Evolutionary conservation across 805 yeast species (phyloP).

Genomic region (Ogataea nitratoaversa): DNA sequence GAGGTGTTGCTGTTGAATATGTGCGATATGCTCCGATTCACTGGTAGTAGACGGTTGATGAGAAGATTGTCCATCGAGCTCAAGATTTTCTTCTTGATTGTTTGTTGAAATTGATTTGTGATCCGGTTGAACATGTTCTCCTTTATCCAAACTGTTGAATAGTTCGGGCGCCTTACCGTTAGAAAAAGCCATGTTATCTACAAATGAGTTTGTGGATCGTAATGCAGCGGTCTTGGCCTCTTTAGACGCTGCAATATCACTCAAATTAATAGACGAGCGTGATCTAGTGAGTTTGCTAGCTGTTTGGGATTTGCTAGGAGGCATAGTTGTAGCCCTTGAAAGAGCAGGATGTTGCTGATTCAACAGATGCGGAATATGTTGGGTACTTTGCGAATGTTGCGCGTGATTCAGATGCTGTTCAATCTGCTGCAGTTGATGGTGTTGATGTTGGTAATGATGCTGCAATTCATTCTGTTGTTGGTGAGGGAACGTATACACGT

Average conservation of each 20-base stretch:
- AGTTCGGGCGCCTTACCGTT: too few relatives aligned
- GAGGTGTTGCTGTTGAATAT: not conserved
- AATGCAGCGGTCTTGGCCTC: conserved; percentile 29
- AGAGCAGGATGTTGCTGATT: conserved; percentile 10
- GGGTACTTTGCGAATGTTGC: not conserved
- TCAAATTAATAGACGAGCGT: conserved; percentile 49
- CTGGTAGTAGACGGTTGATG: too few relatives aligned
- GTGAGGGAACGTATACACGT: conserved; percentile 5
- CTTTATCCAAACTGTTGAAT: too few relatives aligned
- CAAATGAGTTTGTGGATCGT: conserved; percentile 13
- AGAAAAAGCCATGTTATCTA: too few relatives aligned
- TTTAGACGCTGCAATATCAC: conserved; percentile 44
- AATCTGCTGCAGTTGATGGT: conserved; percentile 7
- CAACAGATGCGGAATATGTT: too few relatives aligned
- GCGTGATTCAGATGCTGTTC: not conserved
- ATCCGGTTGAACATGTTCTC: too few relatives aligned
- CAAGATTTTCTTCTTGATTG: too few relatives aligned
- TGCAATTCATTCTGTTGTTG: conserved; percentile 1
- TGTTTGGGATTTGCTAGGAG: conserved; percentile 9
- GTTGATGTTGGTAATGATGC: conserved; percentile 21
- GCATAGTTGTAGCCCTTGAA: conserved; percentile 14
- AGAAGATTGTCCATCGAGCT: too few relatives aligned
- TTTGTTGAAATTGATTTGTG: too few relatives aligned
- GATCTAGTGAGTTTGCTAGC: conserved; percentile 34
- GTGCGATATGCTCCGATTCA: too few relatives aligned